A percentile compares a stretch with the other conserved stretches of the same genome.
Evolutionary conservation across 495 filamentous ascomycete genomes (phyloP).

Genomic region (Cudoniella acicularis): DNA sequence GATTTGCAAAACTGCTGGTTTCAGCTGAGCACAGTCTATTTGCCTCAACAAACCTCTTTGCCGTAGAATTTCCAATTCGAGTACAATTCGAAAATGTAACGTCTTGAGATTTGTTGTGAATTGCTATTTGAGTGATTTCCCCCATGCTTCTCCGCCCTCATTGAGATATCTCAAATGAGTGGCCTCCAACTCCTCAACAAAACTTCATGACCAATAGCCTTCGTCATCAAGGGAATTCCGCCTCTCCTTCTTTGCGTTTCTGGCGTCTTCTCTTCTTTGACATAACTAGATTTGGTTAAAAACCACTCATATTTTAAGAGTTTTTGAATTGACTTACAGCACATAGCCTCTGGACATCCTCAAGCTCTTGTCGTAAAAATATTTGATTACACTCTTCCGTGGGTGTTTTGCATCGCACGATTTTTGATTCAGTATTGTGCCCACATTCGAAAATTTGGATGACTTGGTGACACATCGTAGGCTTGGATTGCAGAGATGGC

Average conservation of each 20-base stretch:
- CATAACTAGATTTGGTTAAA: slow-evolving; percentile 6
- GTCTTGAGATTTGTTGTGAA: too few relatives aligned
- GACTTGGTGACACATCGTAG: slow-evolving; percentile 23
- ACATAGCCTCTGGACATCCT: slow-evolving; percentile 10
- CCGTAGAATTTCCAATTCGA: too few relatives aligned
- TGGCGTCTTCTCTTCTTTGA: slow-evolving; percentile 2
- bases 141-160: too few relatives aligned
- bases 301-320: too few relatives aligned
- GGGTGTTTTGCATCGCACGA: slow-evolving; percentile 15
- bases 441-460: slow-evolving; percentile 18
- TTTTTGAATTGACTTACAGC: too few relatives aligned
- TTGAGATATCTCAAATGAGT: too few relatives aligned
- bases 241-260: neutral
- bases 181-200: too few relatives aligned
- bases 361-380: slow-evolving; percentile 19
- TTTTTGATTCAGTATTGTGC: slow-evolving; percentile 12
- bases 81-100: too few relatives aligned
- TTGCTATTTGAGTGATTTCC: too few relatives aligned
- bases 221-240: slow-evolving; percentile 1
- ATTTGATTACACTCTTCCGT: slow-evolving; percentile 10
- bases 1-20: too few relatives aligned
- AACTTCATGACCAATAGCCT: slow-evolving; percentile 8
- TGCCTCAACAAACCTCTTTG: too few relatives aligned
- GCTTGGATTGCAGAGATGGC: neutral
- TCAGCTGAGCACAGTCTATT: too few relatives aligned